Conservation (phyloP, 345 rosid genomes). For the Aegle marmelos region DNA sequence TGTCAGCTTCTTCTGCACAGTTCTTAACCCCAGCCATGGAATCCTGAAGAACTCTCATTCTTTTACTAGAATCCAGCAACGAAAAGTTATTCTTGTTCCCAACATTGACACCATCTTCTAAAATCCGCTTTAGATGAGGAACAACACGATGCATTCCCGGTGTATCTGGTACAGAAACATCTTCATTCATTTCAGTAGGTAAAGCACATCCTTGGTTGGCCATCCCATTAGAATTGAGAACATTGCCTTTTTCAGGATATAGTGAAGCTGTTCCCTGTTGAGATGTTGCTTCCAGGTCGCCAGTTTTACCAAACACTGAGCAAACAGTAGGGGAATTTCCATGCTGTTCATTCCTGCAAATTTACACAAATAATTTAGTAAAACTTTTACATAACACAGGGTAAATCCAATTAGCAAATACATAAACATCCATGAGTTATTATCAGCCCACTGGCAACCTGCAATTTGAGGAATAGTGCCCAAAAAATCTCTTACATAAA, state of each 20-base stretch:
- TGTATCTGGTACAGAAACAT: slow-evolving; percentile 67
- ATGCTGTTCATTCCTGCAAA: slow-evolving; percentile 39
- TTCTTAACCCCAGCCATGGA: slow-evolving; percentile 34
- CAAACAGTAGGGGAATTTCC: slow-evolving; percentile 19
- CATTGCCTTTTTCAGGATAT: slow-evolving; percentile 26
- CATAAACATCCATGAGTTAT: not conserved
- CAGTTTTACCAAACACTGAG: slow-evolving; percentile 23
- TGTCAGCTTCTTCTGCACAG: slow-evolving; percentile 27
- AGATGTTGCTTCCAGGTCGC: slow-evolving; percentile 11
- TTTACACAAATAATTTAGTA: not conserved
- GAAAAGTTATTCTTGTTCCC: slow-evolving; percentile 30
- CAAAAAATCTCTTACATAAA: not conserved
- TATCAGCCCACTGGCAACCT: not conserved
- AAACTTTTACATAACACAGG: not conserved
- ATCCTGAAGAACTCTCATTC: slow-evolving; percentile 50
- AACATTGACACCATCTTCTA: slow-evolving; percentile 38
- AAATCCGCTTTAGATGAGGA: slow-evolving; percentile 67
- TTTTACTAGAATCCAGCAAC: slow-evolving; percentile 46
- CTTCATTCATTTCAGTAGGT: slow-evolving; percentile 26
- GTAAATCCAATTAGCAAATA: slow-evolving; percentile 1
- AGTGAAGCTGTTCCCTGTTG: slow-evolving; percentile 19
- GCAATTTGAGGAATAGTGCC: not conserved
- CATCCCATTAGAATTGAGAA: slow-evolving; percentile 18
- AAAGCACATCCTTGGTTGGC: slow-evolving; percentile 19
- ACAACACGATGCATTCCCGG: slow-evolving; percentile 57